phyloP scores from a whole-genome alignment of 805 yeast genomes.

The Saccharomycodes ludwigii region DNA sequence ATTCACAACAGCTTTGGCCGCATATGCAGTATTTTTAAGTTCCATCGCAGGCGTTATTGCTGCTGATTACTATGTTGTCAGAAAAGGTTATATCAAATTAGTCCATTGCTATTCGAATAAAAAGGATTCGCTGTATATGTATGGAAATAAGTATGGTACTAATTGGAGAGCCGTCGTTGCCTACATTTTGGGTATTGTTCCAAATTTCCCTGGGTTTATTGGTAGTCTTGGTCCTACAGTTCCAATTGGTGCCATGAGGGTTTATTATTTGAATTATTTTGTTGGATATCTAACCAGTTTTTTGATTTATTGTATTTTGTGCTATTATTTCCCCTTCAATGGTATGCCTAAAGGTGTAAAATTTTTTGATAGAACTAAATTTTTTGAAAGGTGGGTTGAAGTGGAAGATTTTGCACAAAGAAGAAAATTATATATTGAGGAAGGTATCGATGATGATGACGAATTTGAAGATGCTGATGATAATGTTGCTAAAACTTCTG shows the following conservation, averaged over 20 bases:
- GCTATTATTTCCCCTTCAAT: constrained; percentile 38
- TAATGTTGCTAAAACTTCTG: no score
- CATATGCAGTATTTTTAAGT: constrained; percentile 72
- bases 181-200: constrained; percentile 66
- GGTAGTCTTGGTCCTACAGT: constrained; percentile 72
- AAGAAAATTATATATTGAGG: constrained; percentile 12
- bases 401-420: constrained; percentile 48
- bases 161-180: constrained; percentile 82
- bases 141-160: constrained; percentile 41
- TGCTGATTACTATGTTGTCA: constrained; percentile 57
- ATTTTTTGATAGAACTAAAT: constrained; percentile 8
- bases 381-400: constrained; percentile 38
- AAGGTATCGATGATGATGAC: constrained; percentile 5
- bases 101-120: constrained; percentile 49
- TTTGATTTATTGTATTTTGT: constrained; percentile 39
- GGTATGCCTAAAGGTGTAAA: constrained; percentile 33
- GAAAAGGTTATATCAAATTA: constrained; percentile 58
- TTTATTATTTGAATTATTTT: constrained; percentile 65
- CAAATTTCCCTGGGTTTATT: constrained; percentile 79
- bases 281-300: constrained; percentile 58
- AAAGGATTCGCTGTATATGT: constrained; percentile 40
- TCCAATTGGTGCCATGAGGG: constrained; percentile 64
- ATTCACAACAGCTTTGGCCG: constrained; percentile 70
- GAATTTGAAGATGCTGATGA: background rate
- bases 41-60: constrained; percentile 70